phyloP scores from a whole-genome alignment of 495 filamentous ascomycete genomes.

The Aspergillus sparsus region DNA sequence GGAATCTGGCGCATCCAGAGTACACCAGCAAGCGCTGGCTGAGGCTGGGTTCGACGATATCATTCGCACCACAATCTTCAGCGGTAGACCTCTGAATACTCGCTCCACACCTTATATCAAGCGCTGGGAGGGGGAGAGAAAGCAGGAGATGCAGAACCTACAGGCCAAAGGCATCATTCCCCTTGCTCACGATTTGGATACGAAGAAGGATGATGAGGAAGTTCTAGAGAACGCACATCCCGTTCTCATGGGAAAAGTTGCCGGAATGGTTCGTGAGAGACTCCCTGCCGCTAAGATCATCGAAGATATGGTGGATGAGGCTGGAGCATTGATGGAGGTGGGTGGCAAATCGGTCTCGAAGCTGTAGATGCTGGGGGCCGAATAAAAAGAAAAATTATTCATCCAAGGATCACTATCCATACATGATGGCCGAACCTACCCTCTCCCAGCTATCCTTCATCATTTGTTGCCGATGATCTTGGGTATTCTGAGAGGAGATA shows the following conservation, averaged over 20 bases:
- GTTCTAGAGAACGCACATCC: constrained; percentile 87
- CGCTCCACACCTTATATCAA: constrained; percentile 87
- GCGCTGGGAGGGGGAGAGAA: constrained; percentile 93
- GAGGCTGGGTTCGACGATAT: constrained; percentile 93
- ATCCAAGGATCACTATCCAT: background rate
- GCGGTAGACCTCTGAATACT: constrained; percentile 89
- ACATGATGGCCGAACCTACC: background rate
- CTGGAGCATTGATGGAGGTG: constrained; percentile 65
- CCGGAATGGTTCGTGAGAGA: constrained; percentile 88
- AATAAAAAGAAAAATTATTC: too few species aligned
- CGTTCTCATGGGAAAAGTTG: constrained; percentile 93
- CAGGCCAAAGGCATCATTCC: constrained; percentile 86
- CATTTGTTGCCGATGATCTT: too few species aligned
- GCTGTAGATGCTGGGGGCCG: constrained; percentile 46
- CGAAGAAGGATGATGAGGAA: constrained; percentile 70
- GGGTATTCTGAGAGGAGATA: too few species aligned
- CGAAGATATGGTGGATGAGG: constrained; percentile 90
- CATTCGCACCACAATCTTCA: constrained; percentile 95
- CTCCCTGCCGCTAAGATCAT: constrained; percentile 89
- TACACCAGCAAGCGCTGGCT: constrained; percentile 93
- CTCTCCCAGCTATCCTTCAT: too few species aligned
- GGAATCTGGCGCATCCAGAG: constrained; percentile 88
- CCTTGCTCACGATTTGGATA: constrained; percentile 91
- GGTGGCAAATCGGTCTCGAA: constrained; percentile 66
- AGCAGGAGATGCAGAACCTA: constrained; percentile 84